Conservation (phyloP, 2,329 filamentous ascomycete genomes). For the Hymenoscyphus repandus region DNA sequence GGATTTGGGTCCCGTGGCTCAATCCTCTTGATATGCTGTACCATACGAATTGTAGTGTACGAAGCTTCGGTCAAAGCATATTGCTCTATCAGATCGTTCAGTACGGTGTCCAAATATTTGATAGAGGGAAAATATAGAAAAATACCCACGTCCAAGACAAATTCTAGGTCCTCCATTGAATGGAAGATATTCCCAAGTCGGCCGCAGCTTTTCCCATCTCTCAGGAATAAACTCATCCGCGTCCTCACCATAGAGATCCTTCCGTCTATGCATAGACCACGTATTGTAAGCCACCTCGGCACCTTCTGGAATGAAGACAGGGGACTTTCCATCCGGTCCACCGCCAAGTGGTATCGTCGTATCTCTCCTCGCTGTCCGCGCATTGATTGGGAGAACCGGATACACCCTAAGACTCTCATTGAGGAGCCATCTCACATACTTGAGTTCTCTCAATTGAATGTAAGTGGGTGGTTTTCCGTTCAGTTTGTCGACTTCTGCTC, state of each 20-base stretch:
- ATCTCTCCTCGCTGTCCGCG: conserved; percentile 36
- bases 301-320: conserved; percentile 22
- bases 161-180: conserved; percentile 8
- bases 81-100: background rate
- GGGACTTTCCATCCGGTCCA: conserved; percentile 21
- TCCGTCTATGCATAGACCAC: conserved; percentile 33
- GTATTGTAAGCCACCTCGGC: conserved; percentile 14
- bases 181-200: conserved; percentile 1
- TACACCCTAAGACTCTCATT: conserved; percentile 36
- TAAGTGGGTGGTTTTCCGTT: conserved; percentile 41
- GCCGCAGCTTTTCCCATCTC: conserved; percentile 3
- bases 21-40: background rate
- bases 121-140: background rate
- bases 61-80: conserved; percentile 7
- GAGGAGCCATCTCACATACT: conserved; percentile 52
- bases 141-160: conserved; percentile 41
- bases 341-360: conserved; percentile 29
- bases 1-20: background rate
- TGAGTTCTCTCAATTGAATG: conserved; percentile 49
- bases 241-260: conserved; percentile 17
- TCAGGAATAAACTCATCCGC: conserved; percentile 3
- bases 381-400: conserved; percentile 34
- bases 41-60: conserved; percentile 5
- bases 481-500: conserved; percentile 33
- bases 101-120: background rate